Conservation (phyloP, 2,329 filamentous ascomycete genomes). For the Fusarium verrucosum region DNA sequence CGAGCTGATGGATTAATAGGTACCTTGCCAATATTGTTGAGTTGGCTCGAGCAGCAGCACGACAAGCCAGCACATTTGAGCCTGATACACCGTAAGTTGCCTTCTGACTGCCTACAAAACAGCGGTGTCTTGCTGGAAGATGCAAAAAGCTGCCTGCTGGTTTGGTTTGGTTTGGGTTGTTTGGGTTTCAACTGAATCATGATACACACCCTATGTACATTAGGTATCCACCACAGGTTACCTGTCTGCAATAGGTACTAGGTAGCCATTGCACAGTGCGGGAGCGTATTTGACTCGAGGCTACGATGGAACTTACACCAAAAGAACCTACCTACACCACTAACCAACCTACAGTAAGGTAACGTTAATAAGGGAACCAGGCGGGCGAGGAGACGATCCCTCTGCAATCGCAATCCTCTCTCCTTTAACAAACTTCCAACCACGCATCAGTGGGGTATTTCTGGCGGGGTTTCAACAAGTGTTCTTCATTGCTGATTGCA, state of each 20-base stretch:
- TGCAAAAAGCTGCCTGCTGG: conserved; percentile 4
- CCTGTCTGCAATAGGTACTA: too few relatives aligned
- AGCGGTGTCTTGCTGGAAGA: conserved; percentile 34
- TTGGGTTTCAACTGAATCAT: conserved; percentile 28
- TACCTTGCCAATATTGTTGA: conserved; percentile 6
- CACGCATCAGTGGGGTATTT: neutral
- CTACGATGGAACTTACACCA: conserved; percentile 8
- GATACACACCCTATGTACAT: conserved; percentile 28
- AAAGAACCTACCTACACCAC: neutral
- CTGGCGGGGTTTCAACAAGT: conserved; percentile 26
- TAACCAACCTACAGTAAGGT: too few relatives aligned
- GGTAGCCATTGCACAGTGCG: conserved; percentile 35
- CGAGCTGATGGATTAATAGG: neutral
- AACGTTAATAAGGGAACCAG: neutral
- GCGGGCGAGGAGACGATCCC: conserved; percentile 14
- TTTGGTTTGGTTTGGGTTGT: neutral
- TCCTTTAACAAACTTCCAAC: conserved; percentile 21
- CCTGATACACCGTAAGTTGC: conserved; percentile 13
- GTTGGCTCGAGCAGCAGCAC: neutral
- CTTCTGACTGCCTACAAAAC: conserved; percentile 15
- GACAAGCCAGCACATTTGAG: neutral
- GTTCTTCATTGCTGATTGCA: conserved; percentile 25
- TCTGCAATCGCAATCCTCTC: conserved; percentile 6
- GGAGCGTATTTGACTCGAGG: conserved; percentile 13
- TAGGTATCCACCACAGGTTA: conserved; percentile 31